Evolutionary conservation across 352 stramenopile genomes (phyloP), one percentile per base, ranked within the genome.

Genomic region (Phytophthora litchii): DNA sequence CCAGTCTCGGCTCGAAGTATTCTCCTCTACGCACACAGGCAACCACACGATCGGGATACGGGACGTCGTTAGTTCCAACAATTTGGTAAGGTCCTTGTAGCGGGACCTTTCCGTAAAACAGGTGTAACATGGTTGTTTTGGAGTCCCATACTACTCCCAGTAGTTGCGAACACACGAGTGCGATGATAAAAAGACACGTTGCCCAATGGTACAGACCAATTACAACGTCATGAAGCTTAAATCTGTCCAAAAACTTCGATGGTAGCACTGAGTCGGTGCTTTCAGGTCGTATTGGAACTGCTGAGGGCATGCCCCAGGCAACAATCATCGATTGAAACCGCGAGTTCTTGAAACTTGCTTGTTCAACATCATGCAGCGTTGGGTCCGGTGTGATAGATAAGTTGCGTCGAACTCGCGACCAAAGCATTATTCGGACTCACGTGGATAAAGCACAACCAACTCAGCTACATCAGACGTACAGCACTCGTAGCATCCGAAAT

Each of bases 11-110:
- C 3, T 55, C 27, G 54, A 76, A 86, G 1, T 50, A 20, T 0
- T 54, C 47, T 1, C 65, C 69, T 8, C 60, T 59, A 1, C 47
- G 38, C 2, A 70, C 45, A 31, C 78, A 88, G 0, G 74, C 64
- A 3, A 86, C 45, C 14, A 64, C 60, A n/a, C 76, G 72, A 40
- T 85, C 78, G 0, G 58, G 61, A 45, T 77, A 85, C 52, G 74
- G 40, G 23, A 80, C 64, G 20, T 88, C 76, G 40, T 83, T 86
- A 0, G 41, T 54, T 0, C 78, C 76, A 3, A 52, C 11, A 31
- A 86, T 71, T 13, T 60, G 29, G 14, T 35, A 65, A 3, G 56
- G 31, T 17, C 69, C 61, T 3, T 54, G 20, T 4, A 36, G 27
- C 0, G 54, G 57, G 14, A 46, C 43, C 45, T 42, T 20, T 1